A percentile compares a stretch with the other conserved stretches of the same genome.
These are phyloP conservation scores for Hagleromyces aurorensis DNA, from an alignment of 805 yeast species.

Conservation along the genomic window DNA sequence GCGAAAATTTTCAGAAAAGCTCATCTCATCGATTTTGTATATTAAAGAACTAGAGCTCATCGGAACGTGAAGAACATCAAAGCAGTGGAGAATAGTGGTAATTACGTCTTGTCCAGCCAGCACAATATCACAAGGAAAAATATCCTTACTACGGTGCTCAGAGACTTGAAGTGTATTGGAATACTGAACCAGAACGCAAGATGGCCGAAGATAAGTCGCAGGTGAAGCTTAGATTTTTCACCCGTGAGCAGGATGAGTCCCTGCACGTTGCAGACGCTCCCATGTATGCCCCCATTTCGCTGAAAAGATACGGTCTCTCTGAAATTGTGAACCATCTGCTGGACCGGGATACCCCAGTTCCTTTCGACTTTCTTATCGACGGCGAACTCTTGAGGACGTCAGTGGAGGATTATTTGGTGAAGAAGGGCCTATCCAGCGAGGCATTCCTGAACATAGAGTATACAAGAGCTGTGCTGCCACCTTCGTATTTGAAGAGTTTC, in stretches of 20 bases:
- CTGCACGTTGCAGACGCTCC: constrained; percentile 75
- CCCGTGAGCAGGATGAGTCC: constrained; percentile 72
- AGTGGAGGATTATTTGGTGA: constrained; percentile 67
- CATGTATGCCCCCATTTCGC: constrained; percentile 73
- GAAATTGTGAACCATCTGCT: constrained; percentile 92
- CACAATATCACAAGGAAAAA: too few species aligned
- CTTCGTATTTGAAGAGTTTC: constrained; percentile 82
- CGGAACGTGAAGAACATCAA: too few species aligned
- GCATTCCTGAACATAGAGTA: constrained; percentile 75
- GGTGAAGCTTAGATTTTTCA: constrained; percentile 73
- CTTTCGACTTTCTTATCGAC: constrained; percentile 87
- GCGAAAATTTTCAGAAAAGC: constrained; percentile 7
- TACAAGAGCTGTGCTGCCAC: constrained; percentile 88
- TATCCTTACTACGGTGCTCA: too few species aligned
- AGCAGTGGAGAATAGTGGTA: too few species aligned
- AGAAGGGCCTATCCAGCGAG: constrained; percentile 77
- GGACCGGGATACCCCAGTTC: constrained; percentile 52
- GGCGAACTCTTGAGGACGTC: constrained; percentile 75
- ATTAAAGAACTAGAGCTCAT: too few species aligned
- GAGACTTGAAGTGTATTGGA: too few species aligned
- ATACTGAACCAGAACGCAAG: not conserved
- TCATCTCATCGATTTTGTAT: constrained; percentile 16
- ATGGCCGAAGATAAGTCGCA: constrained; percentile 43
- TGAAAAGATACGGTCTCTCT: constrained; percentile 86
- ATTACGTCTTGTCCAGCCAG: too few species aligned